These are phyloP conservation scores for Candida manassasensis DNA, from an alignment of 805 yeast genomes.

Conservation along the genomic window DNA sequence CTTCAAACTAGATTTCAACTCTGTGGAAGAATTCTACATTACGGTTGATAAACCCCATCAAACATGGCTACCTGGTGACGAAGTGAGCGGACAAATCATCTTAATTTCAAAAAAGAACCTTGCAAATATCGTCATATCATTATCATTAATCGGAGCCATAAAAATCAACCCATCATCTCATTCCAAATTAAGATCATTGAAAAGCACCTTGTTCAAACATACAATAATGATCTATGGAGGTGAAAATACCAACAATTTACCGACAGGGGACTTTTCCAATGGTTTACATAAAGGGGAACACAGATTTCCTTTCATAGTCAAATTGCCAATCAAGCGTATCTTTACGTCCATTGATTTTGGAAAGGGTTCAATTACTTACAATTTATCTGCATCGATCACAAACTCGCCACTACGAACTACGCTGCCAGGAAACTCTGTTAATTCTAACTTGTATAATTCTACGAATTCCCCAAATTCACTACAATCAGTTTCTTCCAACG, in stretches of 20 bases:
- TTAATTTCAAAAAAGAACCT: conserved; percentile 53
- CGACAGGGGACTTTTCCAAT: conserved; percentile 22
- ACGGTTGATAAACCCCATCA: conserved; percentile 70
- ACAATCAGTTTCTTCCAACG: conserved; percentile 6
- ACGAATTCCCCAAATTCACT: conserved; percentile 5
- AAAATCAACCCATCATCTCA: conserved; percentile 51
- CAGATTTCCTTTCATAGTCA: conserved; percentile 79
- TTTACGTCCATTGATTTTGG: conserved; percentile 78
- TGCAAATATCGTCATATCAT: conserved; percentile 47
- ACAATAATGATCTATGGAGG: conserved; percentile 56
- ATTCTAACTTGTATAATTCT: not conserved
- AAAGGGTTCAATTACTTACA: conserved; percentile 74
- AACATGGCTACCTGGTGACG: conserved; percentile 77
- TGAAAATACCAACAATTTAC: conserved; percentile 12
- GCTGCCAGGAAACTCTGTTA: not conserved
- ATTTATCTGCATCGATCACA: conserved; percentile 48
- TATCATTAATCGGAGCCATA: conserved; percentile 54
- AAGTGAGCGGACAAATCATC: conserved; percentile 58
- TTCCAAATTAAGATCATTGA: conserved; percentile 48
- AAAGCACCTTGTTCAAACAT: conserved; percentile 52
- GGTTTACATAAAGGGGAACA: conserved; percentile 82
- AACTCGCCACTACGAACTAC: conserved; percentile 12
- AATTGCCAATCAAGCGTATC: conserved; percentile 68
- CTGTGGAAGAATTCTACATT: conserved; percentile 64
- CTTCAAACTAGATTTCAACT: conserved; percentile 32